Conservation (phyloP, 805 yeast genomes). For the Torulaspora franciscae region DNA sequence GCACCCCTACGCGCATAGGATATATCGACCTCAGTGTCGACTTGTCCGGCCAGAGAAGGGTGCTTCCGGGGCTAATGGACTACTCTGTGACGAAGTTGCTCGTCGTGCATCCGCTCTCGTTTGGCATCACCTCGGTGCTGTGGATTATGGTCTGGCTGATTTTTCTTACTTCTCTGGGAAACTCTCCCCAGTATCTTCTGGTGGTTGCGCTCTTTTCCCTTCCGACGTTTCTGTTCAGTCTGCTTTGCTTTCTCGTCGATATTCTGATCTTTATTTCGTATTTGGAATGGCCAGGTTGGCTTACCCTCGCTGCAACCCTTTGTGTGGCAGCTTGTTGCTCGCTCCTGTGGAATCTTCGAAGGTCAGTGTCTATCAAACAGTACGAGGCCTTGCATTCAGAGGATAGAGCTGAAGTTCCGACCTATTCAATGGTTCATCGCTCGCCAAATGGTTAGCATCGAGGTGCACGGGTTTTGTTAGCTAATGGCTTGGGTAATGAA, state of each 20-base stretch:
- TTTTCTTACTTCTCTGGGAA: constrained; percentile 37
- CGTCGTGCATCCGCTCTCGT: constrained; percentile 63
- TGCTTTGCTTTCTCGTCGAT: constrained; percentile 78
- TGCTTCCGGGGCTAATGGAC: constrained; percentile 57
- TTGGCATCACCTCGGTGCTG: constrained; percentile 49
- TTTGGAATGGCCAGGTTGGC: constrained; percentile 82
- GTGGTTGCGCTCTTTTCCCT: constrained; percentile 54
- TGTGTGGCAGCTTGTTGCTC: constrained; percentile 60
- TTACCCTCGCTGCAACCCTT: constrained; percentile 63
- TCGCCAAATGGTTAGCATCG: neutral
- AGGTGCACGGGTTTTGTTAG: neutral
- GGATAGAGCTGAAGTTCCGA: constrained; percentile 7
- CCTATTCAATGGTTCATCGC: constrained; percentile 14
- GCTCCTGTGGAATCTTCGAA: constrained; percentile 63
- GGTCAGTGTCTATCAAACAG: constrained; percentile 45
- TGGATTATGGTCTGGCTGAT: constrained; percentile 40
- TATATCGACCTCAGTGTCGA: constrained; percentile 25
- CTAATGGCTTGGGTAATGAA: neutral
- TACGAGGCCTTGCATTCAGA: constrained; percentile 19
- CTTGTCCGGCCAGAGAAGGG: constrained; percentile 38
- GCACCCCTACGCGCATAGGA: constrained; percentile 23
- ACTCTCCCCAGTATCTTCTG: constrained; percentile 43
- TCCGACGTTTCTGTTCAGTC: constrained; percentile 61
- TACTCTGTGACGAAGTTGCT: constrained; percentile 54
- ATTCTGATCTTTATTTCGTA: constrained; percentile 71